phyloP scores from a whole-genome alignment of 768 basidiomycete genomes.

The Aureoboletus auriporus region DNA sequence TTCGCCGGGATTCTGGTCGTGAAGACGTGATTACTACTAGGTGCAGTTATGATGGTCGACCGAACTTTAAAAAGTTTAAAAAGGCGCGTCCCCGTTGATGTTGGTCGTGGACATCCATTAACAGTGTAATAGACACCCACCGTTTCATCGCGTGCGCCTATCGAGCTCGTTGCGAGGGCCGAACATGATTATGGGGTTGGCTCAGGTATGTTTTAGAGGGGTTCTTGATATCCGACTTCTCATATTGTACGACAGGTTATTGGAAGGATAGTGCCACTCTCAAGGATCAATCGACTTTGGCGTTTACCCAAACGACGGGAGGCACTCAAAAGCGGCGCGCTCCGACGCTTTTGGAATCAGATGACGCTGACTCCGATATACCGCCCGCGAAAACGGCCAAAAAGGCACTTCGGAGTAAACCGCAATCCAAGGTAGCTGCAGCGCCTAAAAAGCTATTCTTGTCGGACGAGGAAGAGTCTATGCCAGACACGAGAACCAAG shows the following conservation, averaged over 20 bases:
- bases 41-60: slow-evolving; percentile 40
- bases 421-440: slow-evolving; percentile 24
- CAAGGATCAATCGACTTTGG: slow-evolving; percentile 14
- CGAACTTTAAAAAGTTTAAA: slow-evolving; percentile 79
- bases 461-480: slow-evolving; percentile 40
- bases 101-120: slow-evolving; percentile 6
- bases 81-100: slow-evolving; percentile 41
- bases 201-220: slow-evolving; percentile 34
- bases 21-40: slow-evolving; percentile 27
- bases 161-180: slow-evolving; percentile 51
- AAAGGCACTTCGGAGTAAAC: slow-evolving; percentile 19
- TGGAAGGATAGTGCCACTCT: slow-evolving; percentile 43
- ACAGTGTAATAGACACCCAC: slow-evolving; percentile 24
- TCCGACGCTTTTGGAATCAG: slow-evolving; percentile 37
- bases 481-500: background rate
- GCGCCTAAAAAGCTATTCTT: slow-evolving; percentile 45
- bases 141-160: slow-evolving; percentile 27
- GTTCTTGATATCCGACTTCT: slow-evolving; percentile 1
- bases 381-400: slow-evolving; percentile 13
- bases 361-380: slow-evolving; percentile 30
- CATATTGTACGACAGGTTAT: slow-evolving; percentile 39
- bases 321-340: slow-evolving; percentile 22
- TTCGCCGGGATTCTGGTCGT: slow-evolving; percentile 26
- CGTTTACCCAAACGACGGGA: slow-evolving; percentile 13
- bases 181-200: slow-evolving; percentile 56